Evolutionary conservation across 2,329 filamentous ascomycete genomes (phyloP).

Genomic region (Calonectria pauciramosa): DNA sequence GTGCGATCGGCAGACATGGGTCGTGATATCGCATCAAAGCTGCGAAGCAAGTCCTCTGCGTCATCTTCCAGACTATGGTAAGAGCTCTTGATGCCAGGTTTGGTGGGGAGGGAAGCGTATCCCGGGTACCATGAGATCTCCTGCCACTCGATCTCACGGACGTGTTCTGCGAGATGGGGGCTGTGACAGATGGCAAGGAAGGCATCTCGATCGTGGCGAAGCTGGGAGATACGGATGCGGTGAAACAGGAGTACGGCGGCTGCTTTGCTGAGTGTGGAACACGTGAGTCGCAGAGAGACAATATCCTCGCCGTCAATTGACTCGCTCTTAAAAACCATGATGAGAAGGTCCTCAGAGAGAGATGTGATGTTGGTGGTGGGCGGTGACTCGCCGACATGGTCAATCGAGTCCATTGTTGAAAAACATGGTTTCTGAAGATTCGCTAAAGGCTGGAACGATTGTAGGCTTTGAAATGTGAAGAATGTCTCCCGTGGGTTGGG

Average conservation of each 20-base stretch:
- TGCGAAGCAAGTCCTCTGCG: neutral
- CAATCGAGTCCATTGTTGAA: neutral
- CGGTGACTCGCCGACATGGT: neutral
- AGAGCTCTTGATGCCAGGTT: too few species aligned
- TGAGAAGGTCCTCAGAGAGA: neutral
- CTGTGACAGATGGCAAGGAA: neutral
- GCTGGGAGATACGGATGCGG: constrained; percentile 8
- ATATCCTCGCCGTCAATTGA: neutral
- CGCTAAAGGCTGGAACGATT: fast-evolving
- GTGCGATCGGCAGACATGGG: neutral
- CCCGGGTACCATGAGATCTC: neutral
- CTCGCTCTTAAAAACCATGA: neutral
- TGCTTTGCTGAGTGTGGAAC: neutral
- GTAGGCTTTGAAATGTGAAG: neutral
- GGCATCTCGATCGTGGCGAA: neutral
- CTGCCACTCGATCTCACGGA: constrained; percentile 12
- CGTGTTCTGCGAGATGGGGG: neutral
- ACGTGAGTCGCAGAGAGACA: neutral
- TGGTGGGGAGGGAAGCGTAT: neutral
- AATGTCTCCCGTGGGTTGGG: neutral
- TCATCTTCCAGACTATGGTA: neutral
- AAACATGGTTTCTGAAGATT: neutral
- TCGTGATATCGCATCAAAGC: neutral
- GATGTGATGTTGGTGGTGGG: neutral
- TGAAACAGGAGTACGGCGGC: neutral